Base-by-base conservation (phyloP, 2,329 filamentous ascomycete genomes). In the Zymoseptoria ardabiliae region DNA sequence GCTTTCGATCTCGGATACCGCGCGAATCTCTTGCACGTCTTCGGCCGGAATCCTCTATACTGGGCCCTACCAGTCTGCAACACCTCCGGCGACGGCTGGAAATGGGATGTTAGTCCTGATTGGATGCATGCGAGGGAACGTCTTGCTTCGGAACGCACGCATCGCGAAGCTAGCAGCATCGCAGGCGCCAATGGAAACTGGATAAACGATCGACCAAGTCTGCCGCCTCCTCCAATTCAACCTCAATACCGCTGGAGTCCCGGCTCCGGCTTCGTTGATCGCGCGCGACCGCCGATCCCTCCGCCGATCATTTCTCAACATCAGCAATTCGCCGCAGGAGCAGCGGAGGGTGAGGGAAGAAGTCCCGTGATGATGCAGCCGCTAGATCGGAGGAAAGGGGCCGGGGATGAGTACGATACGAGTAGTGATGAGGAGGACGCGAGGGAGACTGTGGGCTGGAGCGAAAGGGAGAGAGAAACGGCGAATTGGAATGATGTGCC, bases 41-140 rank as follows among this genome's bases (percentile, higher is more conserved):
- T 99, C 65, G 94, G 94, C 0, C 83, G 84, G 0, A 83, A 78
- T 0, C 86, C 85, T 1, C 74, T 83, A 23, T 78, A 94, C 8
- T 97, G 94, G 93, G 76, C 81, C 25, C 62, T 97, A 1, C 94
- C 94, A 0, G 77, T 97, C 52, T 85, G 83, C 73, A 97, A 89
- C 70, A 96, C 91, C 1, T 89, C 85, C 0, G 93, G 93, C 35
- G 90, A 99, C 72, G 94, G 94, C 21, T 99, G 93, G 93, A 82
- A 81, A 51, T 99, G 94, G 94, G 91, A 97, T 69, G 83, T 92
- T 0, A 95, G 86, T 69, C 81, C 84, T 0, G 85, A 84, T 65
- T 99, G 94, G 89, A 63, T 89, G 2, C 85, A 86, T 41, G 88
- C 87, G 3, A 80, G 86, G 50, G 86, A 91, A 9, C 70, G 68